Conservation (phyloP, 352 stramenopile genomes). For the Lagenidium sp. region DNA sequence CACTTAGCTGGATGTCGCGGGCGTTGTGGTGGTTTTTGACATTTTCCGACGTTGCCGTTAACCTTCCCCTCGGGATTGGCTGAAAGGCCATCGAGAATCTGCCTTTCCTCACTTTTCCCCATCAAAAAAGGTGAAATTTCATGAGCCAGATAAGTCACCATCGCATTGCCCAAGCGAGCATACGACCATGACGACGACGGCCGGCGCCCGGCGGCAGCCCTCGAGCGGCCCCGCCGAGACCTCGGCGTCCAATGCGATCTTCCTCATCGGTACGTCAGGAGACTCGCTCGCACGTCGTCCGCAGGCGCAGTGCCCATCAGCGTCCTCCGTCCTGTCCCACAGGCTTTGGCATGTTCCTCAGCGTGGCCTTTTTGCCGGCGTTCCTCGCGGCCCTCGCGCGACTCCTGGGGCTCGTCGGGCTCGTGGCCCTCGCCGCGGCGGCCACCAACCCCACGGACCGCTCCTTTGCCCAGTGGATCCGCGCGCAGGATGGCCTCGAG, state of each 20-base stretch:
- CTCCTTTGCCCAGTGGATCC: conserved; percentile 63
- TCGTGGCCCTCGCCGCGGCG: conserved; percentile 18
- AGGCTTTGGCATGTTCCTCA: conserved; percentile 70
- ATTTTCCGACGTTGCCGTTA: too few species aligned
- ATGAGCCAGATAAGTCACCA: too few species aligned
- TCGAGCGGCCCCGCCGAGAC: too few species aligned
- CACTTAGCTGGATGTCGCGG: too few species aligned
- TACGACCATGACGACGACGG: conserved; percentile 5
- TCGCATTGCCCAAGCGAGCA: too few species aligned
- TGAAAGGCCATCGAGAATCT: too few species aligned
- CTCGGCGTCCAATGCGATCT: conserved; percentile 53
- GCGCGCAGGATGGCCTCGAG: conserved; percentile 45
- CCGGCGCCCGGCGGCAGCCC: conserved; percentile 7
- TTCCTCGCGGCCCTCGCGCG: conserved; percentile 37
- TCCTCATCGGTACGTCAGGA: conserved; percentile 45
- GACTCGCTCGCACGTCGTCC: background rate
- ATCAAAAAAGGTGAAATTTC: too few species aligned
- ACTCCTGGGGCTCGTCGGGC: conserved; percentile 18
- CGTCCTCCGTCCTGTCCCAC: background rate
- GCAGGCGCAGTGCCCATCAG: background rate
- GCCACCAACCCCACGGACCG: conserved; percentile 61
- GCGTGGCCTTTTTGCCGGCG: conserved; percentile 45
- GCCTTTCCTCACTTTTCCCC: too few species aligned
- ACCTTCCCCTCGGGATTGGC: too few species aligned
- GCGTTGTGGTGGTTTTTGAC: too few species aligned